These are phyloP conservation scores for Platanthera zijinensis DNA, from an alignment of 106 monocot genomes.

Conservation along the genomic window DNA sequence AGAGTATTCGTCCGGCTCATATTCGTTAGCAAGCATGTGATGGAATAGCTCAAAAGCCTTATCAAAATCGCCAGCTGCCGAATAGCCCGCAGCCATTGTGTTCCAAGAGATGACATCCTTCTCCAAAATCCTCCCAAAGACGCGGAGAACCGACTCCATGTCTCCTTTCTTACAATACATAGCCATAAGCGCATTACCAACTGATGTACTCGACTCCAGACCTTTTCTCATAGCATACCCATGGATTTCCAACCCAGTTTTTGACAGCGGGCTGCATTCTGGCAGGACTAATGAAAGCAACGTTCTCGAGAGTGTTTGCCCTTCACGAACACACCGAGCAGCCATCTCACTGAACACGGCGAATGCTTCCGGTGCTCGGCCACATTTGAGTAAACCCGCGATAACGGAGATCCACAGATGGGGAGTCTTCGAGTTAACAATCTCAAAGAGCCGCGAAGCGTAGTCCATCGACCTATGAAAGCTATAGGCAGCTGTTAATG, in stretches of 20 bases:
- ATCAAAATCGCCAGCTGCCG: slow-evolving; percentile 24
- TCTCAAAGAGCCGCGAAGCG: slow-evolving; percentile 32
- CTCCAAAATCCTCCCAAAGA: slow-evolving; percentile 37
- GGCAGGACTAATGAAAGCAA: slow-evolving; percentile 52
- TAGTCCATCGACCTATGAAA: slow-evolving; percentile 22
- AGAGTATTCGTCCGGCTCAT: slow-evolving; percentile 59
- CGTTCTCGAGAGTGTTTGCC: slow-evolving; percentile 31
- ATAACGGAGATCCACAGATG: slow-evolving; percentile 55
- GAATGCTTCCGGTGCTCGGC: slow-evolving; percentile 28
- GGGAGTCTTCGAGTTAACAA: slow-evolving; percentile 19
- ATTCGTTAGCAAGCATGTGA: slow-evolving; percentile 31
- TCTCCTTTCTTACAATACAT: slow-evolving; percentile 57
- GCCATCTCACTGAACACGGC: slow-evolving; percentile 42
- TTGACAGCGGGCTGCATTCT: slow-evolving; percentile 19
- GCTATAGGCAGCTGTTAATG: slow-evolving; percentile 37
- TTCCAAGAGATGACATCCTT: slow-evolving; percentile 74
- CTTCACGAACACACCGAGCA: slow-evolving; percentile 15
- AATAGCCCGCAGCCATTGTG: slow-evolving; percentile 45
- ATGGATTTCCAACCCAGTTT: slow-evolving; percentile 67
- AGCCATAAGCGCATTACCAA: slow-evolving; percentile 67
- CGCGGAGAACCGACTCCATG: slow-evolving; percentile 16
- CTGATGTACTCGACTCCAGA: slow-evolving; percentile 41
- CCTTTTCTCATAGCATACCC: slow-evolving; percentile 53
- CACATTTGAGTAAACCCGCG: slow-evolving; percentile 36
- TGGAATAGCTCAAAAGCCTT: slow-evolving; percentile 42